phyloP scores from a whole-genome alignment of 2,329 filamentous ascomycete species.

The Mycosphaerella sp. region DNA sequence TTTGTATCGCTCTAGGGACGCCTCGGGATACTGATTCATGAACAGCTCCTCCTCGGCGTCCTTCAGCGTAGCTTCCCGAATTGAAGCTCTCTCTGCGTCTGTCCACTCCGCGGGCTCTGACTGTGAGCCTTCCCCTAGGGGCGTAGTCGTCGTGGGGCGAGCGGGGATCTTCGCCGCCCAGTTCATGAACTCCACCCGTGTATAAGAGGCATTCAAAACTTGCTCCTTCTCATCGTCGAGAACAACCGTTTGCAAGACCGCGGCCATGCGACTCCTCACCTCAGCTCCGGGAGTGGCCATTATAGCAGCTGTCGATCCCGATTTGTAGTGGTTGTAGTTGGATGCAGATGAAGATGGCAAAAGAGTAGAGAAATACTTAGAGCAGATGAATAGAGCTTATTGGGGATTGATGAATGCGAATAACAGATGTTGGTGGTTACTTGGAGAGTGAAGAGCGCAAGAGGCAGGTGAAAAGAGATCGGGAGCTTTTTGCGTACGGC shows the following conservation, averaged over 20 bases:
- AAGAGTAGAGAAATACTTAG: no score
- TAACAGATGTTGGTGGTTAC: no score
- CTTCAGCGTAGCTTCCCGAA: neutral
- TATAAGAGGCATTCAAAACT: neutral
- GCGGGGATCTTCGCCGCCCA: neutral
- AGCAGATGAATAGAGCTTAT: no score
- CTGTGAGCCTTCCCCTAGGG: neutral
- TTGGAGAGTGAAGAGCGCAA: no score
- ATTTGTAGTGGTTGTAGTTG: no score
- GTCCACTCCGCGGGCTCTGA: neutral
- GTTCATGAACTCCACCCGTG: neutral
- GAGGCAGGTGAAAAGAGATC: no score
- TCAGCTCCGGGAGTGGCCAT: neutral
- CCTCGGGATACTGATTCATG: neutral
- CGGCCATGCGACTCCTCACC: neutral
- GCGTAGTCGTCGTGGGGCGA: neutral
- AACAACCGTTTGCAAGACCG: neutral
- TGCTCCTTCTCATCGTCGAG: neutral
- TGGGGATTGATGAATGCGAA: no score
- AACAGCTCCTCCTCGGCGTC: neutral
- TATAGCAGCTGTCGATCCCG: neutral
- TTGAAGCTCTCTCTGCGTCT: neutral
- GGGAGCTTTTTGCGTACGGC: no score
- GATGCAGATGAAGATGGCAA: no score
- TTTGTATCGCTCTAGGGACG: neutral